A percentile compares a stretch with the other conserved stretches of the same genome.
These are phyloP conservation scores for Myxozyma melibiosi DNA, from an alignment of 805 yeast genomes.

Conservation along the genomic window DNA sequence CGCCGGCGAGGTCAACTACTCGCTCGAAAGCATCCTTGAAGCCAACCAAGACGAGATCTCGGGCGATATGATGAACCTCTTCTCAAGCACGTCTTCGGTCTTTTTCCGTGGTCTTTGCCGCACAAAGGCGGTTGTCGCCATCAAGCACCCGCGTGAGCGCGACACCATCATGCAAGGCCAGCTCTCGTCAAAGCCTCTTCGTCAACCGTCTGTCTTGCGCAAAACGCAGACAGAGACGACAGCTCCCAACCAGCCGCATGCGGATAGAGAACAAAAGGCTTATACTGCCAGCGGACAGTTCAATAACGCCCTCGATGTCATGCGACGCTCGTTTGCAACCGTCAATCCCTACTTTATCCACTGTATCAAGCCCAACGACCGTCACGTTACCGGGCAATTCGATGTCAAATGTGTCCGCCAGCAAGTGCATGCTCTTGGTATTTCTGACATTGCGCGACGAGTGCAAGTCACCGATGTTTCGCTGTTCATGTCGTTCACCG, in stretches of 20 bases:
- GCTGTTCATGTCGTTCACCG: slow-evolving; percentile 45
- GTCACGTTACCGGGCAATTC: slow-evolving; percentile 43
- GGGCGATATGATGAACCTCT: slow-evolving; percentile 46
- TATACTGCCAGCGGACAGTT: slow-evolving; percentile 42
- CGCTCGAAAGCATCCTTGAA: slow-evolving; percentile 53
- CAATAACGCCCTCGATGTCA: slow-evolving; percentile 41
- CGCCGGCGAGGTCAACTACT: slow-evolving; percentile 61
- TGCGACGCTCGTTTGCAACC: slow-evolving; percentile 45
- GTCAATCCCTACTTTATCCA: slow-evolving; percentile 47
- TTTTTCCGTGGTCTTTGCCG: slow-evolving; percentile 43
- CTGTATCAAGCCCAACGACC: slow-evolving; percentile 49
- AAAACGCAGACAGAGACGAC: slow-evolving; percentile 4
- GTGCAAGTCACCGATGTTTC: slow-evolving; percentile 45
- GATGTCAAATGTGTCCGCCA: slow-evolving; percentile 49
- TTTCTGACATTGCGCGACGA: slow-evolving; percentile 46
- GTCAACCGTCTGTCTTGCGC: slow-evolving; percentile 45
- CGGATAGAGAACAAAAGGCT: slow-evolving; percentile 29
- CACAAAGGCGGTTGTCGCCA: slow-evolving; percentile 43
- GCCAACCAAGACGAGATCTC: slow-evolving; percentile 56
- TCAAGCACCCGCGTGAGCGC: slow-evolving; percentile 39
- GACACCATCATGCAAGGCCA: slow-evolving; percentile 45
- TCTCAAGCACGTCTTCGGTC: slow-evolving; percentile 45
- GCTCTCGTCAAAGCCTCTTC: slow-evolving; percentile 45
- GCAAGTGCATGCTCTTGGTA: slow-evolving; percentile 47
- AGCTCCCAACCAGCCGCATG: neutral